Evolutionary conservation across 805 yeast genomes (phyloP), one percentile per base, ranked within the genome.

Genomic region (Nakazawaea ishiwadae): DNA sequence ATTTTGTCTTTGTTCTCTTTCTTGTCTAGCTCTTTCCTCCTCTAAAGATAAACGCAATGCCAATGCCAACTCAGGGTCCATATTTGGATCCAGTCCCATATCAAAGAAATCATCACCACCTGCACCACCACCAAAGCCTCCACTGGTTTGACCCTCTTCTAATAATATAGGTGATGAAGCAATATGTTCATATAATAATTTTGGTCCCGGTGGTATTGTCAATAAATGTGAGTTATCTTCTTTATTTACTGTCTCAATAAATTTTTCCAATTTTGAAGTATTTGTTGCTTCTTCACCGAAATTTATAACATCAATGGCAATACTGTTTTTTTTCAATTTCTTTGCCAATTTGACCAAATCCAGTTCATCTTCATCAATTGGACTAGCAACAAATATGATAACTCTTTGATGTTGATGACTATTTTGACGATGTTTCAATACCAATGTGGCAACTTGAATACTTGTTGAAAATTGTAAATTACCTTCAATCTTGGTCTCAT

Each of bases 31-130:
- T 53, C 83, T 85, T 59, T 91, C 98, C 58, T 93, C 99, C 58
- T 93, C 98, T 55, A 93, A 71, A 0, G 98, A 91, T 62, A 93
- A 71, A 58, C 98, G 80, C 55, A 93, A 75, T 1, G 98, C 99
- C 71, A 93, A 72, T 0, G 98, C 99, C 58, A 93, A 76, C 63
- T 93, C 99, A 24, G 98, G 98, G 55, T 93, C 99, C 79, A 88
- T 84, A 50, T 81, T 80, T 24, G 96, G 91, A 62, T 91, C 98
- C 30, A 77, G 77, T 39, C 81, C 84, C 55, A 82, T 73, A 44
- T 80, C 87, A 63, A 78, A 79, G 37, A 68, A 74, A 45, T 69
- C 73, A 37, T 53, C 61, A n/a, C 63, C 73, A 20, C 62, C 74
- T 19, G 63, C 69, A 37, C 66, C 73, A 11, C 69, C 73, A 10